Evolutionary conservation across 108 stramenopile genomes (phyloP), one percentile per base, ranked within the genome.

Genomic region (Aurantiochytrium sp.): DNA sequence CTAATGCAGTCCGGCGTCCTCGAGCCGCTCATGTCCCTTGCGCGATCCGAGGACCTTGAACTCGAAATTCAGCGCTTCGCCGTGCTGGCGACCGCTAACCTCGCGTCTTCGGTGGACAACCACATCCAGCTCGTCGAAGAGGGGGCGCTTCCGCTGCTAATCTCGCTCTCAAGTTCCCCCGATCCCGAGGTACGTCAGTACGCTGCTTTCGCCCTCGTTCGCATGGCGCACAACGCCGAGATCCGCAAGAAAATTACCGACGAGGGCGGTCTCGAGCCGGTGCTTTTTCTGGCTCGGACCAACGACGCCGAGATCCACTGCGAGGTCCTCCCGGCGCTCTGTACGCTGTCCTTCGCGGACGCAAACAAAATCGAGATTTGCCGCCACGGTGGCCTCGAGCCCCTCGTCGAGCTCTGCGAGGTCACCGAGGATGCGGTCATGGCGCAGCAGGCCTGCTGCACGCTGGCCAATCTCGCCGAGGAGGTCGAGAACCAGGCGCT

Each of bases 391-490:
- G 94, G 95, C 10, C 89, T 96, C 53, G 91, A 93, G 34, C 91
- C 94, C 10, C 59, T 96, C 31, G 91, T 96, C 45, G 68, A 59
- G 30, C 91, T 93, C 30, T 89, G 93, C 24, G 68, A 89, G 30
- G 91, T 91, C 10, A 42, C 85, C 4, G 86, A 54, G 42, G 30
- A 85, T 37, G 30, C 86, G 86, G 85, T 91, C 5, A 92, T 92
- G 34, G 87, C 92, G 37, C 88, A 92, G 31, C 90, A 94, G 68
- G 95, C 95, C 15, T 95, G 94, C 88, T 95, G 95, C 85, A 91
- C 95, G 2, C 88, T 95, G 68, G 96, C 96, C 4, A 96, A 96
- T 88, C 91, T 96, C 34, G 91, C 93, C 48, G 96, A 96, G 88
- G 87, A 88, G 45, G 92, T 94, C 3, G 90, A 91, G 55, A 95